Evolutionary conservation across 371 early-diverging fungal genomes (phyloP), one percentile per base, ranked within the genome.

Genomic region (Mucor saturninus): DNA sequence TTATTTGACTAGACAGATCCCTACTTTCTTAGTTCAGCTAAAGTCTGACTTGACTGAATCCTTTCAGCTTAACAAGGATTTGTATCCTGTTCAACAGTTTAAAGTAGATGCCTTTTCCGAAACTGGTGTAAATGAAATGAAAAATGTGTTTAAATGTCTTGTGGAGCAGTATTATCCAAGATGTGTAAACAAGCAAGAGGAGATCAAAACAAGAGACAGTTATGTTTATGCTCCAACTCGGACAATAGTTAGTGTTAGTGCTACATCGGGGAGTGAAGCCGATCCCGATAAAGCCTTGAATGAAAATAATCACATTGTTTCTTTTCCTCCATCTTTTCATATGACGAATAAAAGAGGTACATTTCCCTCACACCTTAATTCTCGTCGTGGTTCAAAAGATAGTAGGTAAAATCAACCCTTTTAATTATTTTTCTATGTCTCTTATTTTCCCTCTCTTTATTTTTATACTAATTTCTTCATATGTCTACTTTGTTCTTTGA

Each of bases 341-440:
- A 66, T 54, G 55, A 48, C 55, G 38, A 61, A 38, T 52, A 62
- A 54, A 38, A 61, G 42, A 52, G 56, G 48, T 14, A 54, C 56
- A 45, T 52, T 31, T 54, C 53, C 51, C 15, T 40, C 39, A 32
- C 64, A 56, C 59, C 42, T 57, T 50, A 59, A 11, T 45, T 63
- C 62, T 43, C 64, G 73, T 13, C 68, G 76, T 49, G 76, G 76
- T 28, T 79, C 79, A 51, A 79, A 76, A 64, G 79, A 76, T 43
- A 79, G 79, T 40, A 71, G 76, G 79, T 76, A 69, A 63, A 56
- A 7, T 11, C 42, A 37, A 21, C 8, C 42, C n/a, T 38, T 37
- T 28, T 39, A 51, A 35, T 61, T 61, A 50, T 61, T 43, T 52
- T 29, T 35, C 26, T 45, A 11, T 30, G 45, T 49, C 37, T 62